Evolutionary conservation across 305 asterid genomes (phyloP).

Genomic region (Fraxinus sp.): DNA sequence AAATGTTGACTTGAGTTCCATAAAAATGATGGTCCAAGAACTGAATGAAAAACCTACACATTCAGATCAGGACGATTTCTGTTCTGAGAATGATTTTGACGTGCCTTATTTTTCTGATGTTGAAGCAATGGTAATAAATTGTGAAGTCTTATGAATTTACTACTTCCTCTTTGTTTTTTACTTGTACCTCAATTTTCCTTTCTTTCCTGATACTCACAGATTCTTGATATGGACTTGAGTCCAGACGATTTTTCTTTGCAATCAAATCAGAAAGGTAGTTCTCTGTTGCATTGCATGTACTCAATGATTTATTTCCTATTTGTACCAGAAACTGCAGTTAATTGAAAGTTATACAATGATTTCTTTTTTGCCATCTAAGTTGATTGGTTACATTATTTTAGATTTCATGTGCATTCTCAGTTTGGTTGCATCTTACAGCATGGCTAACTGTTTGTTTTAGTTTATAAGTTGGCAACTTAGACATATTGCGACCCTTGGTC

Average conservation of each 20-base stretch:
- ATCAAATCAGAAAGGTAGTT: conserved; percentile 53
- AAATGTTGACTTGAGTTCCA: conserved; percentile 28
- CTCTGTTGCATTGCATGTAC: neutral
- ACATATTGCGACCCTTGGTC: neutral
- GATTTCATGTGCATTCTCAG: conserved; percentile 9
- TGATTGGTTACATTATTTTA: neutral
- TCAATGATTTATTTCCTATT: conserved; percentile 20
- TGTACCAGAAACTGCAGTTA: conserved; percentile 7
- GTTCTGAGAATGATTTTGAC: conserved; percentile 50
- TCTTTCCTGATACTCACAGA: conserved; percentile 43
- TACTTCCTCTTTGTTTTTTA: conserved; percentile 4
- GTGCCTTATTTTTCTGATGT: conserved; percentile 68
- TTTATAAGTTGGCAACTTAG: neutral
- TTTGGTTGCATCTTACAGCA: conserved; percentile 1
- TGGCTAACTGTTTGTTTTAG: neutral
- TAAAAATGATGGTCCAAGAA: conserved; percentile 15
- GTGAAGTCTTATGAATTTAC: conserved; percentile 14
- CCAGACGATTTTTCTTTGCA: conserved; percentile 50
- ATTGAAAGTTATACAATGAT: neutral
- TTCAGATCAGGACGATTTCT: conserved; percentile 43
- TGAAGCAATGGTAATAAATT: conserved; percentile 62
- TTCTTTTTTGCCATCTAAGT: conserved; percentile 4
- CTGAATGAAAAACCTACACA: conserved; percentile 24
- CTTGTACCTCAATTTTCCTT: conserved; percentile 15
- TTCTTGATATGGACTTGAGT: conserved; percentile 77